Conservation (phyloP, 2,329 filamentous ascomycete species). For the Penicillium frequentans region DNA sequence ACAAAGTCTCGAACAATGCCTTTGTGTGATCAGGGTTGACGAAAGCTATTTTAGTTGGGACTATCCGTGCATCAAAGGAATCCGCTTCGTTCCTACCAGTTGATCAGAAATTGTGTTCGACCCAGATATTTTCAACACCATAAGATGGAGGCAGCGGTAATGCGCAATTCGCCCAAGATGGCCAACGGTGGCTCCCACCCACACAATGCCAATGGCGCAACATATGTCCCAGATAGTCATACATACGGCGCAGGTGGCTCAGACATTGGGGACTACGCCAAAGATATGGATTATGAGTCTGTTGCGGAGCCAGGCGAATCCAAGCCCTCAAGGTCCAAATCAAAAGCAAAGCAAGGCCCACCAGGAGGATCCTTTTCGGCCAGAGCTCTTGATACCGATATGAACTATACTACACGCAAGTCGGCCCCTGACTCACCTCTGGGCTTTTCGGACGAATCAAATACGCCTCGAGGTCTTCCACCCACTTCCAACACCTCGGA, state of each 20-base stretch:
- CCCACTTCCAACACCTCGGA: conserved; percentile 7
- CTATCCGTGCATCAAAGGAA: conserved; percentile 5
- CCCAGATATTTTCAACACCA: background rate
- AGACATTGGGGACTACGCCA: conserved; percentile 1
- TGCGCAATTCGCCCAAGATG: conserved; percentile 18
- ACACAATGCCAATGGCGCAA: conserved; percentile 9
- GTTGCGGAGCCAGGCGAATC: background rate
- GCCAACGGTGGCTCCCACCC: conserved; percentile 15
- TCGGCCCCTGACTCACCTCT: conserved; percentile 1
- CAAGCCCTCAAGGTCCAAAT: conserved; percentile 2
- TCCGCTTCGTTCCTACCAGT: background rate
- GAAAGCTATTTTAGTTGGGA: conserved; percentile 8
- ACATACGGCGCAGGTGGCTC: conserved; percentile 4
- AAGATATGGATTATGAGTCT: background rate
- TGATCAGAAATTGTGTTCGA: background rate
- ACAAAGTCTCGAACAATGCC: conserved; percentile 1
- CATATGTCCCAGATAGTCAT: conserved; percentile 7
- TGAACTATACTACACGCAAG: conserved; percentile 20
- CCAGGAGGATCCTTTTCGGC: conserved; percentile 17
- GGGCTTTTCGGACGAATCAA: conserved; percentile 14
- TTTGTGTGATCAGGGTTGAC: conserved; percentile 9
- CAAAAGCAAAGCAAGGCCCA: conserved; percentile 1
- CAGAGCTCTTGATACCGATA: conserved; percentile 14
- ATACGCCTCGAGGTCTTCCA: conserved; percentile 19
- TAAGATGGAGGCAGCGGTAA: conserved; percentile 17